Evolutionary conservation across 495 filamentous ascomycete genomes (phyloP), one percentile per base, ranked within the genome.

Genomic region (Tetracladium setigerum): DNA sequence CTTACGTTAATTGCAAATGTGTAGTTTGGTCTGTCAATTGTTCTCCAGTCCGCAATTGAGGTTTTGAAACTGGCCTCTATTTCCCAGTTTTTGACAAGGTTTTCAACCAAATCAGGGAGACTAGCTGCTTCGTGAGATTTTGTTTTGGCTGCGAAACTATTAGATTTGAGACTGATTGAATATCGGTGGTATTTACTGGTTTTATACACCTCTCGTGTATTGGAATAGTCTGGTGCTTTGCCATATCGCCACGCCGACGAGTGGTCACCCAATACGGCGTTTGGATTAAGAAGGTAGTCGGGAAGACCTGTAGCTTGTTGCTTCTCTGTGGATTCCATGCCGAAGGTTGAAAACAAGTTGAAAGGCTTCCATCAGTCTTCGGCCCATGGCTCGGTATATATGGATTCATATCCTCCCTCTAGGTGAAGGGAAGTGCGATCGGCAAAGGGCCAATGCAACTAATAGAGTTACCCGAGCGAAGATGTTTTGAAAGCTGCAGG

Each of bases 71-170:
- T 80, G 9, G 81, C 79, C 62, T 85, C 81, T 52, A 82, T 73
- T 58, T 83, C 79, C 81, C 81, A 83, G 66, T 83, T 83, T 60
- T 84, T 83, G 57, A 84, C 79, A 0, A 83, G 74, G 61, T 83
- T 83, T 54, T 83, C 71, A 47, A 85, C 77, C 1, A 84, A 69
- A 44, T 67, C 54, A 7, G 74, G 72, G 8, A 84, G 69, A 49
- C 68, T 76, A 19, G 63, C 65, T n/a, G 77, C 69, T 30, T 62
- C 63, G 61, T 83, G 79, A 54, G 58, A 63, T 47, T 58, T 62
- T 7, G 58, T 67, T 54, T 79, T 82, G n/a, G 73, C 79, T 81
- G 54, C 46, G 42, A 41, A 22, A 46, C 33, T 41, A 41, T 55
- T 13, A 53, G 44, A 27, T 16, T 17, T 15, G 10, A 1, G 17